Percentiles rank a stretch among this genome's conserved stretches.
These are phyloP conservation scores for Ceraceosorus guamensis DNA, from an alignment of 1,284 basidiomycete genomes.

Conservation along the genomic window DNA sequence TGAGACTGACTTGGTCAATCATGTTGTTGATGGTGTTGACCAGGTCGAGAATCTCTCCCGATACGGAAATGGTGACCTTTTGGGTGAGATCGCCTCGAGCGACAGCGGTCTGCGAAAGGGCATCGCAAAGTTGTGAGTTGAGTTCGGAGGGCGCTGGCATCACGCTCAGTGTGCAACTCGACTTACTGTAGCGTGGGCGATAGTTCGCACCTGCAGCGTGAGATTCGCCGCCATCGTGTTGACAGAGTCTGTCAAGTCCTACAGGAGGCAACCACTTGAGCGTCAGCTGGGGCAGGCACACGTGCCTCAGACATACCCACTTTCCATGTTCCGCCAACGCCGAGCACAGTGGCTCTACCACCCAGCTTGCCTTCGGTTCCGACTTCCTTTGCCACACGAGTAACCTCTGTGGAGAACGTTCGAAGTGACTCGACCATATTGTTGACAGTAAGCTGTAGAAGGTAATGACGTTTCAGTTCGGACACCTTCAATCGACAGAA, in stretches of 20 bases:
- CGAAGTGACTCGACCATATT: constrained; percentile 49
- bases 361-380: constrained; percentile 49
- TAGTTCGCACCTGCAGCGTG: constrained; percentile 88
- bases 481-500: neutral
- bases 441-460: constrained; percentile 32
- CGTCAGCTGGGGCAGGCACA: neutral
- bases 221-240: constrained; percentile 58
- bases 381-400: constrained; percentile 48
- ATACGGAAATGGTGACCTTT: constrained; percentile 84
- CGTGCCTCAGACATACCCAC: neutral
- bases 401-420: constrained; percentile 49
- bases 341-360: constrained; percentile 47
- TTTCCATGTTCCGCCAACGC: constrained; percentile 50
- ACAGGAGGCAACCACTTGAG: neutral
- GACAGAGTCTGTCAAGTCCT: constrained; percentile 75
- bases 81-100: constrained; percentile 86
- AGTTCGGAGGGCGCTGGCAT: neutral
- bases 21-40: constrained; percentile 60
- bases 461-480: neutral
- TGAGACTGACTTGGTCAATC: constrained; percentile 33
- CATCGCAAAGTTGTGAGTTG: neutral
- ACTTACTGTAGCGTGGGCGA: constrained; percentile 70
- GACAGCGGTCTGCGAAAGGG: constrained; percentile 63
- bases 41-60: constrained; percentile 88
- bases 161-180: neutral